Base-by-base conservation (phyloP, 202 grass and related monocot genomes). In the Eragrostis tef region DNA sequence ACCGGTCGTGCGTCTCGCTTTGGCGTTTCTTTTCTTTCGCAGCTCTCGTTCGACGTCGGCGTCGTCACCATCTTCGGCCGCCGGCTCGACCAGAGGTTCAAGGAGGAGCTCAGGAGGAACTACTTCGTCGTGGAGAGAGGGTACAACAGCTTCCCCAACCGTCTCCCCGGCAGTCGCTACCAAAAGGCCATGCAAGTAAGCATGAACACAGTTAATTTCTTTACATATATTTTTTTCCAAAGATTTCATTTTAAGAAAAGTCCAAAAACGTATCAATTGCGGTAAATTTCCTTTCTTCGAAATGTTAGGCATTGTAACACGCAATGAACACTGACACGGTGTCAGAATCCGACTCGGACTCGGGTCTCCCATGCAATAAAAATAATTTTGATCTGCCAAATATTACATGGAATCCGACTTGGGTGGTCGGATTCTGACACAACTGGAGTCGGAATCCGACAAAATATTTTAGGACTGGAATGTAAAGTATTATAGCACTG, bases 61-160 rank as follows among this genome's bases (percentile, higher is more conserved):
- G 78, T 93, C 67, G 84, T 84, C 16, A 64, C 36, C 6, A 88
- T 93, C 64, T 93, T 93, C 56, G 91, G 91, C 52, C 79, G 86
- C 11, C 26, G 50, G 8, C 62, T 93, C 39, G 77, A 87, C 62
- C 81, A 85, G 63, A 42, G 44, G 64, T 63, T 44, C 63, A 86
- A 76, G 74, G 61, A 25, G 17, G 86, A 87, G 68, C 67, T 93
- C 24, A 88, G 65, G 70, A 72, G 71, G 64, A 88, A 88, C 19
- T 93, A 93, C 77, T 81, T 67, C 82, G 13, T 90, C 71, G 69
- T 93, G 60, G 88, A 93, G 85, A 93, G 90, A 79, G 91, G 91
- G 19, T 93, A 93, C 82, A 93, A 93, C 59, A 90, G 83, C 31
- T 86, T 93, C 85, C 91, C 88, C 64, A 90, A 59, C 70, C 81